Evolutionary conservation across 306 rosid species (phyloP).

Genomic region (Sphenostylis stenocarpa): DNA sequence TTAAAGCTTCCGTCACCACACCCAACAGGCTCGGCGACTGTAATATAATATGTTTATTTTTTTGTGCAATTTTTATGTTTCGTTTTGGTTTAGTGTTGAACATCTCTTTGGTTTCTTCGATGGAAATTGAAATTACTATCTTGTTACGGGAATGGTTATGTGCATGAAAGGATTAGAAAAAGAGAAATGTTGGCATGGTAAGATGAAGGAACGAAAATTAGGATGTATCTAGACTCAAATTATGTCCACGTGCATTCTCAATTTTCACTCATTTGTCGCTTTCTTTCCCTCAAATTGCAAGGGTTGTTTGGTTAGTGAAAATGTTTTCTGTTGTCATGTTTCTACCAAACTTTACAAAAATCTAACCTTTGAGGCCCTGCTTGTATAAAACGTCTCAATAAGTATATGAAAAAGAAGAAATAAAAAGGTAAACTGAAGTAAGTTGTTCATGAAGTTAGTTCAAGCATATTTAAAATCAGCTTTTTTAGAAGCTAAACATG

Average conservation of each 20-base stretch:
- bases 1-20: slow-evolving; percentile 63
- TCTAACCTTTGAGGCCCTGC: background rate
- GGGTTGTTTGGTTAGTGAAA: background rate
- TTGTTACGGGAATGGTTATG: background rate
- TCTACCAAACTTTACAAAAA: background rate
- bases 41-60: slow-evolving; percentile 24
- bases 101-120: background rate
- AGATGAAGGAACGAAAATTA: background rate
- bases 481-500: too few relatives aligned
- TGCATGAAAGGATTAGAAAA: background rate
- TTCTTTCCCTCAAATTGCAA: background rate
- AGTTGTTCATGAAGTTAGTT: background rate
- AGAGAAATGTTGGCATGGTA: background rate
- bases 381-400: background rate
- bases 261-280: background rate
- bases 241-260: slow-evolving; percentile 29
- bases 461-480: too few relatives aligned
- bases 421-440: background rate
- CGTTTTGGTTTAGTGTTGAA: background rate
- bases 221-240: slow-evolving; percentile 34
- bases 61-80: background rate
- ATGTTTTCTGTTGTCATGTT: background rate
- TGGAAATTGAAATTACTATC: slow-evolving; percentile 1
- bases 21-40: slow-evolving; percentile 85
- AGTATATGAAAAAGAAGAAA: background rate